phyloP scores from a whole-genome alignment of 257 asterid species.

The Fraxinus quadrangulata region DNA sequence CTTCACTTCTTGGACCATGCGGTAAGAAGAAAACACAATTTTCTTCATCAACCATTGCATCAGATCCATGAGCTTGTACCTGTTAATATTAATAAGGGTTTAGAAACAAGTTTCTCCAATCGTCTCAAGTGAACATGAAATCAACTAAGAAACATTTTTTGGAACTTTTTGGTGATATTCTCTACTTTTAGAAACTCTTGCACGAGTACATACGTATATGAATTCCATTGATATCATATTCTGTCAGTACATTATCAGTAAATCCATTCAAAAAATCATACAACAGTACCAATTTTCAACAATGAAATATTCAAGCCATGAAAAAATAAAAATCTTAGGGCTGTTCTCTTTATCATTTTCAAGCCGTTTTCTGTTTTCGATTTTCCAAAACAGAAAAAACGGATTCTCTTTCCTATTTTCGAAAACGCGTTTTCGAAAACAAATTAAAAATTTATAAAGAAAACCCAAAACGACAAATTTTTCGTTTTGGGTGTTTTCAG shows the following conservation, averaged over 20 bases:
- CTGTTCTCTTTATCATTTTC: too few relatives aligned
- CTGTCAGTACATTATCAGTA: not conserved
- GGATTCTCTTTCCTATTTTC: too few relatives aligned
- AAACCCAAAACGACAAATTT: too few relatives aligned
- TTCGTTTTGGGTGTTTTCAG: too few relatives aligned
- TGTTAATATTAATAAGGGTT: conserved; percentile 28
- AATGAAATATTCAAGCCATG: not conserved
- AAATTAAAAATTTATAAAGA: too few relatives aligned
- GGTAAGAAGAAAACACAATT: conserved; percentile 93
- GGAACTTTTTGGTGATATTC: not conserved
- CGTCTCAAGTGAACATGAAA: not conserved
- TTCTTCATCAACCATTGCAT: conserved; percentile 97
- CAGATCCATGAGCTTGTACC: conserved; percentile 99
- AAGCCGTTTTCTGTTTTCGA: too few relatives aligned
- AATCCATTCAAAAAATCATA: not conserved
- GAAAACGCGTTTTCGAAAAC: too few relatives aligned
- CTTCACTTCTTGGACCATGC: conserved; percentile 84
- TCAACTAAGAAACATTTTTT: not conserved
- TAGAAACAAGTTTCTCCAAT: conserved; percentile 16
- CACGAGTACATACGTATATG: not conserved
- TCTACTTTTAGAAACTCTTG: not conserved
- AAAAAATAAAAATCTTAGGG: not conserved
- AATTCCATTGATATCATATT: not conserved
- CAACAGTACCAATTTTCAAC: not conserved
- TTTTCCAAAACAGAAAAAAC: too few relatives aligned